Evolutionary conservation across 176 grass and related monocot species (phyloP), one percentile per base, ranked within the genome.

Genomic region (Guadua angustifolia): DNA sequence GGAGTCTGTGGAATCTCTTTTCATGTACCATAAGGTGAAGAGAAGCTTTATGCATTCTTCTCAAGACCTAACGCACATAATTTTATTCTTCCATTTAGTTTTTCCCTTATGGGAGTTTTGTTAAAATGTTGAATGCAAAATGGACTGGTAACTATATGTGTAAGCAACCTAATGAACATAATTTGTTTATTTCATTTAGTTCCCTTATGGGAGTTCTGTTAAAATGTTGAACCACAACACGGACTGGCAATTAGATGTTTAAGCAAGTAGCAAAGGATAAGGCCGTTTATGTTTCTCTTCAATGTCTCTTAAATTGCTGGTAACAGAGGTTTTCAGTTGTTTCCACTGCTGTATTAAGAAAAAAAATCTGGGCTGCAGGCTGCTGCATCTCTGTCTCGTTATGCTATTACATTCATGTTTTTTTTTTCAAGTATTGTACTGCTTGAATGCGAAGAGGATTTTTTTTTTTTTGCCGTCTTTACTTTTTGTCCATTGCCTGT

Each of bases 1-100:
- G 90, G 91, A 95, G 81, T 93, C 89, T 65, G 63, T 95, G 59
- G 93, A 98, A 86, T 89, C 85, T 71, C 92, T 93, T 64, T 95
- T 84, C 19, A 25, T 84, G 71, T 75, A 91, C 82, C 85, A 86
- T 67, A 98, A 98, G 89, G 95, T 98, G 89, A 89, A 67, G 51
- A 57, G 6, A 74, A 74, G 17, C 67, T 82, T 66, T 79, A 78
- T 83, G 50, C 38, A 78, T 21, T 19, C 47, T 65, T 80, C 32
- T 39, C 82, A 56, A 64, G 55, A 78, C 66, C 59, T 70, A 77
- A 39, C 45, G 15, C 80, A 59, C 29, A 84, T 58, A 84, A 32
- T 74, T 19, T 79, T 14, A 63, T 79, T 74, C 25, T 68, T 25
- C 14, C 12, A 42, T 70, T 63, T 78, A 45, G 64, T 51, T 71